Percentiles rank a stretch among this genome's conserved stretches.
These are phyloP conservation scores for Phytopythium delawarense DNA, from an alignment of 352 stramenopile species.

Conservation along the genomic window DNA sequence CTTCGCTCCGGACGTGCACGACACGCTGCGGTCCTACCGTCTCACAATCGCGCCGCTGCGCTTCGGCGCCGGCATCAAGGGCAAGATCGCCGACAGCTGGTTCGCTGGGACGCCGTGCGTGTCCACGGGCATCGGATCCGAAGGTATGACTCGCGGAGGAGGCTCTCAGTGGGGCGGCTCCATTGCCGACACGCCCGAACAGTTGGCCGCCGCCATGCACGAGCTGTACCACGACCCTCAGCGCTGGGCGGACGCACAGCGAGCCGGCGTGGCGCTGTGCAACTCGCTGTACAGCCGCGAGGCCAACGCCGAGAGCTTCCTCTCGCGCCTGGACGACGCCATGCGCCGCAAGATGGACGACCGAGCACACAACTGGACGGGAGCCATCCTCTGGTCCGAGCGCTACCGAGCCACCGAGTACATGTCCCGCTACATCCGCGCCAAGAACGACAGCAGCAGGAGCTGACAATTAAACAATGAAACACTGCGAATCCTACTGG, in stretches of 20 bases:
- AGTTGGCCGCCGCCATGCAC: slow-evolving; percentile 43
- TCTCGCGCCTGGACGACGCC: slow-evolving; percentile 43
- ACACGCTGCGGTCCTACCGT: slow-evolving; percentile 60
- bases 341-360: slow-evolving; percentile 20
- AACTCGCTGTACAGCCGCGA: slow-evolving; percentile 39
- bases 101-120: slow-evolving; percentile 87
- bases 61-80: slow-evolving; percentile 93
- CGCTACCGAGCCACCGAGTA: slow-evolving; percentile 81
- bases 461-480: too few relatives aligned
- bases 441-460: slow-evolving; percentile 40
- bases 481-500: too few relatives aligned
- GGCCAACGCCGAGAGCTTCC: slow-evolving; percentile 42
- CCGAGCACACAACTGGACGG: slow-evolving; percentile 61
- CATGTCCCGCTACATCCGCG: slow-evolving; percentile 79
- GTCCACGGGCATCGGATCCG: slow-evolving; percentile 83
- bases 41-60: slow-evolving; percentile 88
- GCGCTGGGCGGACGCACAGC: slow-evolving; percentile 34
- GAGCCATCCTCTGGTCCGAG: slow-evolving; percentile 79
- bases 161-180: slow-evolving; percentile 41
- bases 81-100: slow-evolving; percentile 94
- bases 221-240: slow-evolving; percentile 38
- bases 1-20: slow-evolving; percentile 68
- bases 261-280: slow-evolving; percentile 26
- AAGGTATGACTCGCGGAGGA: slow-evolving; percentile 62
- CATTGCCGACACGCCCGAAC: slow-evolving; percentile 34